A percentile compares a stretch with the other conserved stretches of the same genome.
These are phyloP conservation scores for Ustilago loliicola DNA, from an alignment of 1,284 basidiomycete species.

Conservation along the genomic window DNA sequence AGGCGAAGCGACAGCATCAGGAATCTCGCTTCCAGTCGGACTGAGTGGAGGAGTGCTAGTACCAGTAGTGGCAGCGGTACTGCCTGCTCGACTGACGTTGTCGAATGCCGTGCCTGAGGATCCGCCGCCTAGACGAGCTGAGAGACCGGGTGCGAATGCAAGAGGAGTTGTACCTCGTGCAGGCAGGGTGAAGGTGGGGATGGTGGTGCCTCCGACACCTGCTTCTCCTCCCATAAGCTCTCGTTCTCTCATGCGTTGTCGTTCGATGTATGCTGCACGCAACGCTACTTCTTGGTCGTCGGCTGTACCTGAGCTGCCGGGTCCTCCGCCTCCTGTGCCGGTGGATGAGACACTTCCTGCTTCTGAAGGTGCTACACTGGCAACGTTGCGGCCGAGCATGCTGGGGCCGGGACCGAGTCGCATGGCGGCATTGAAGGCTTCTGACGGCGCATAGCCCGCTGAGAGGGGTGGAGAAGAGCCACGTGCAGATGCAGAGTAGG, in stretches of 20 bases:
- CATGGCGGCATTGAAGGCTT: slow-evolving; percentile 33
- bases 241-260: slow-evolving; percentile 64
- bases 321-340: slow-evolving; percentile 48
- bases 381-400: slow-evolving; percentile 48
- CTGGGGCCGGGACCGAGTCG: slow-evolving; percentile 46
- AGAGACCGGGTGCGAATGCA: slow-evolving; percentile 46
- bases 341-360: slow-evolving; percentile 55
- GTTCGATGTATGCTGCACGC: slow-evolving; percentile 59
- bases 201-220: slow-evolving; percentile 58
- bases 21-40: slow-evolving; percentile 48
- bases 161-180: slow-evolving; percentile 40
- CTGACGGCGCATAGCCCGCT: slow-evolving; percentile 32
- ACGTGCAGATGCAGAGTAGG: slow-evolving; percentile 38
- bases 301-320: slow-evolving; percentile 34
- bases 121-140: slow-evolving; percentile 34
- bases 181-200: slow-evolving; percentile 41
- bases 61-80: slow-evolving; percentile 59
- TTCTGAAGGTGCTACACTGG: slow-evolving; percentile 58
- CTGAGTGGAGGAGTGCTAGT: slow-evolving; percentile 54
- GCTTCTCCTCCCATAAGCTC: slow-evolving; percentile 62
- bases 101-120: slow-evolving; percentile 24
- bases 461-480: slow-evolving; percentile 37
- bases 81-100: slow-evolving; percentile 56
- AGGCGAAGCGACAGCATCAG: slow-evolving; percentile 44
- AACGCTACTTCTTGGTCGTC: slow-evolving; percentile 58